These are phyloP conservation scores for Asterophora lycoperdoides DNA, from an alignment of 768 basidiomycete species.

Conservation along the genomic window DNA sequence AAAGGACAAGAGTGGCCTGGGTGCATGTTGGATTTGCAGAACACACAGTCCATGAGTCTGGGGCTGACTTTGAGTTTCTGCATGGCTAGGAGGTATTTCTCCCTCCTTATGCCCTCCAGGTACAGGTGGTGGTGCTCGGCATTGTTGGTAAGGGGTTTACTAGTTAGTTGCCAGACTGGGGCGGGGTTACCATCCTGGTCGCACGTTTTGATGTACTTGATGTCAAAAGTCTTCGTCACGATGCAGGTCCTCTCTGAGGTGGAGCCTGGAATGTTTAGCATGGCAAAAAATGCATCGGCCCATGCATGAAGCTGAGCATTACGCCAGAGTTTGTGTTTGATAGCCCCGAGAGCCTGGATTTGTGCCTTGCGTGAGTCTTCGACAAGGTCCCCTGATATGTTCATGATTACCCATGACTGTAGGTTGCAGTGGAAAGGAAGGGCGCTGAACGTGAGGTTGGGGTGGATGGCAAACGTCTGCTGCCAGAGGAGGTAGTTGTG, in stretches of 20 bases:
- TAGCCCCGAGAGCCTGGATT: not conserved
- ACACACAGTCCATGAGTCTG: conserved; percentile 1
- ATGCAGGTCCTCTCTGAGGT: not conserved
- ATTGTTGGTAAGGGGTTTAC: not conserved
- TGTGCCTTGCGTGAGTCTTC: not conserved
- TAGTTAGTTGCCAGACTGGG: conserved; percentile 8
- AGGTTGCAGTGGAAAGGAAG: no score
- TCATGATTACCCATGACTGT: no score
- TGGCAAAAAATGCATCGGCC: not conserved
- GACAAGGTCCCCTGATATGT: no score
- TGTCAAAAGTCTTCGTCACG: not conserved
- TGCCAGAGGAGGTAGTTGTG: conserved; percentile 2
- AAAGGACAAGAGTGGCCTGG: conserved; percentile 5
- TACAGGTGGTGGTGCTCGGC: no score
- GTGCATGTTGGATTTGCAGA: conserved; percentile 8
- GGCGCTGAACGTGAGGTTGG: not conserved
- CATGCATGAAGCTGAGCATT: not conserved
- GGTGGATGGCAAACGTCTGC: not conserved
- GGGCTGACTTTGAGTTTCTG: not conserved
- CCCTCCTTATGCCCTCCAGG: not conserved
- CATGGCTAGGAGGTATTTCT: not conserved
- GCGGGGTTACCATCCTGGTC: not conserved
- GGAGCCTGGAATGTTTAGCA: not conserved
- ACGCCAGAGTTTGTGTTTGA: conserved; percentile 5
- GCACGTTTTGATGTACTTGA: not conserved